A percentile compares a stretch with the other conserved stretches of the same genome.
Conservation (phyloP, 345 rosid species). For the Carallia brachiata region DNA sequence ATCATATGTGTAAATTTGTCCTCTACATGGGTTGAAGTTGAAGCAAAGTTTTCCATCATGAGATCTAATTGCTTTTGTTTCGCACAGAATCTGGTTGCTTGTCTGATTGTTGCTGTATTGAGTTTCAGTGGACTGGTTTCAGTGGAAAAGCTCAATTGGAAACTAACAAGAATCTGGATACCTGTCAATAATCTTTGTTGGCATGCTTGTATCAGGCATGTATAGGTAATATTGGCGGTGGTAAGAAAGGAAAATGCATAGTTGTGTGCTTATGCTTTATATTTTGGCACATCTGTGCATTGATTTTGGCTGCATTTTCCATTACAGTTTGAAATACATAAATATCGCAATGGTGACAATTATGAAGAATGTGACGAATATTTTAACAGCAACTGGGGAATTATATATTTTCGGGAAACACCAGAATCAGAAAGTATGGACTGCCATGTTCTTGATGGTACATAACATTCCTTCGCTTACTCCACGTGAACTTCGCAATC, state of each 20-base stretch:
- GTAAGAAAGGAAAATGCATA: not conserved
- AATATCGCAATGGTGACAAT: constrained; percentile 96
- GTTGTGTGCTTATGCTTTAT: not conserved
- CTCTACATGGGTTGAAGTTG: not conserved
- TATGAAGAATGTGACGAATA: constrained; percentile 90
- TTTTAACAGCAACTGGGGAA: constrained; percentile 86
- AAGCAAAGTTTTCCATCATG: not conserved
- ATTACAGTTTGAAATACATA: constrained; percentile 84
- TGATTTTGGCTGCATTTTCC: constrained; percentile 17
- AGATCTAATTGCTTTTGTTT: not conserved
- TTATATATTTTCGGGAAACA: constrained; percentile 74
- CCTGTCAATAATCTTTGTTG: constrained; percentile 95
- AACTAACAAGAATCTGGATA: constrained; percentile 71
- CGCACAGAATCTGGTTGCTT: constrained; percentile 77
- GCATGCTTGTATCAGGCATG: constrained; percentile 94
- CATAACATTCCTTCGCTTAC: constrained; percentile 1
- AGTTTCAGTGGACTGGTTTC: constrained; percentile 54
- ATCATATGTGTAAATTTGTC: constrained; percentile 8
- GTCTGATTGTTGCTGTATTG: constrained; percentile 57
- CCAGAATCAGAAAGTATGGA: constrained; percentile 91
- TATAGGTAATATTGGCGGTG: constrained; percentile 54
- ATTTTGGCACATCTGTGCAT: not conserved
- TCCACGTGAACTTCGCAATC: not conserved
- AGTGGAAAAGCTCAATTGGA: constrained; percentile 82
- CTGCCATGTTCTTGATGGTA: constrained; percentile 93